Base-by-base conservation (phyloP, 257 asterid species). In the Asclepias syriaca region DNA sequence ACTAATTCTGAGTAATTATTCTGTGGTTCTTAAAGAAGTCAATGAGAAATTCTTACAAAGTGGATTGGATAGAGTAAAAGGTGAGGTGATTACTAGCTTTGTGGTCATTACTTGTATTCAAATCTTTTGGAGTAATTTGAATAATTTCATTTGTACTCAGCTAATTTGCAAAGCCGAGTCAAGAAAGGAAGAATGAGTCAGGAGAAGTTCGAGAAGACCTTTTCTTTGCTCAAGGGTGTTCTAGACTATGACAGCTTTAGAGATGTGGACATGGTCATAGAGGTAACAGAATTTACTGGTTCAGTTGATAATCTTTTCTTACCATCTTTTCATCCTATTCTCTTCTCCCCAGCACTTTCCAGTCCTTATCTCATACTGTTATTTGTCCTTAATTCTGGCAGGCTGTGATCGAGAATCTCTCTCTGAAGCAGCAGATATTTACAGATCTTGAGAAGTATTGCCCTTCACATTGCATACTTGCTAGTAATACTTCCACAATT, bases 251-350 rank as follows among this genome's bases (percentile, higher is more conserved):
- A 86, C 67, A 83, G 90, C 88, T 95, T 95, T 78, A 79, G 86
- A 81, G 96, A 92, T 74, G 92, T 95, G 45, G 99, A 95, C 85
- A 79, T 95, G 93, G 94, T 90, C 75, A 92, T 95, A 79, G 99
- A 95, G 99, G 99, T 95, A 86, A 53, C n/a, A 27, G 18, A 32
- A 19, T 32, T 21, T 70, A 39, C 39, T 64, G 50, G n/a, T 64
- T 64, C 22, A 32, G 48, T 61, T 61, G 22, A 61, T 61, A 14
- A 15, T 32, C 46, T 61, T 32, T 60, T 60, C 46, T 15, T 29
- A 6, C 48, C 46, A 61, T 61, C 49, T 16, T 8, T 64, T 34
- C 2, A 14, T 60, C 46, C 16, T 15, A 0, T 29, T 63, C 8
- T 8, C 8, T 34, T 18, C 24, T 37, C 12, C 49, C 68, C 27